phyloP scores from a whole-genome alignment of 805 yeast genomes.

The Wickerhamia fluorescens region DNA sequence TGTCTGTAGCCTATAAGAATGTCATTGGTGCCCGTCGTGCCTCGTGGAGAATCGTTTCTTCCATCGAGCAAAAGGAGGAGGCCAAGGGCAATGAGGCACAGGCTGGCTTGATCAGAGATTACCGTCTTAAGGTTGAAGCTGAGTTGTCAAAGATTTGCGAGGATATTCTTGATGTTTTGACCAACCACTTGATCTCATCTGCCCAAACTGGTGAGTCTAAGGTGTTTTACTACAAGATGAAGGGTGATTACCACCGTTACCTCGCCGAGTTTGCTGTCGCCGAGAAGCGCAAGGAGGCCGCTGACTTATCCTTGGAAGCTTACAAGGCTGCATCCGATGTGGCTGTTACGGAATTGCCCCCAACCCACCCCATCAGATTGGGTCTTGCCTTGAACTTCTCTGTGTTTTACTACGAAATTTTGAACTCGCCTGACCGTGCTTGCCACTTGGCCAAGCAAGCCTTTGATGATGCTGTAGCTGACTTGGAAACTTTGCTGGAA shows the following conservation, averaged over 20 bases:
- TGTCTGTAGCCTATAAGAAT: slow-evolving; percentile 96
- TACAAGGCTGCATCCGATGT: slow-evolving; percentile 94
- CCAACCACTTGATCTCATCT: slow-evolving; percentile 84
- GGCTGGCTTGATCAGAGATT: slow-evolving; percentile 82
- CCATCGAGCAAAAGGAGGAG: slow-evolving; percentile 97
- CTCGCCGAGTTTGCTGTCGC: slow-evolving; percentile 93
- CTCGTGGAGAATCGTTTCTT: slow-evolving; percentile 97
- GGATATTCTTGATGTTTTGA: slow-evolving; percentile 82
- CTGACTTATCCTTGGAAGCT: slow-evolving; percentile 87
- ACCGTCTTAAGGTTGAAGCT: slow-evolving; percentile 89
- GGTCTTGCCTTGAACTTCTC: slow-evolving; percentile 98
- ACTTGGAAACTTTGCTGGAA: slow-evolving; percentile 93
- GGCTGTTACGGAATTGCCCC: slow-evolving; percentile 94
- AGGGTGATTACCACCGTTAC: slow-evolving; percentile 99
- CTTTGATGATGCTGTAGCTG: slow-evolving; percentile 98
- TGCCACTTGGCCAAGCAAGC: slow-evolving; percentile 99
- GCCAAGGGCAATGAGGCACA: slow-evolving; percentile 91
- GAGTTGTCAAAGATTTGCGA: slow-evolving; percentile 92
- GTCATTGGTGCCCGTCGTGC: slow-evolving; percentile 99
- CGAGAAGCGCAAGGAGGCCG: slow-evolving; percentile 88
- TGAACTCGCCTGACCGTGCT: slow-evolving; percentile 97
- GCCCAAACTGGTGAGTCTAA: slow-evolving; percentile 97
- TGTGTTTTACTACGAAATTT: slow-evolving; percentile 96
- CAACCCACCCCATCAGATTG: slow-evolving; percentile 97
- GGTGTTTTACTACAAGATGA: slow-evolving; percentile 98